phyloP scores from a whole-genome alignment of 768 basidiomycete species.

The Russula ochroleuca region DNA sequence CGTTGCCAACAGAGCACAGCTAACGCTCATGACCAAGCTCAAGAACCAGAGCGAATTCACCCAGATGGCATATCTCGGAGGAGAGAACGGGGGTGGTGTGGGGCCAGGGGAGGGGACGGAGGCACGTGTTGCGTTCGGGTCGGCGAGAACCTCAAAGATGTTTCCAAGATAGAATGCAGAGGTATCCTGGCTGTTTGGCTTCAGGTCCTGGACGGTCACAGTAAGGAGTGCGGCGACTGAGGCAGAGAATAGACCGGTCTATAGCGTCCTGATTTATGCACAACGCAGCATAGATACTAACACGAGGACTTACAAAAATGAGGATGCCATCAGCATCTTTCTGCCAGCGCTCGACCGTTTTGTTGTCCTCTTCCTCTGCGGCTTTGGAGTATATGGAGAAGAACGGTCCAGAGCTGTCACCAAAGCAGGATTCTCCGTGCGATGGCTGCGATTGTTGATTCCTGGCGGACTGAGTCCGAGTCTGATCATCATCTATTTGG shows the following conservation, averaged over 20 bases:
- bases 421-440: too few species aligned
- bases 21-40: slow-evolving; percentile 1
- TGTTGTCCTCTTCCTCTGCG: not conserved
- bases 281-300: not conserved
- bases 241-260: slow-evolving; percentile 5
- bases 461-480: too few species aligned
- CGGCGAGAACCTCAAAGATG: not conserved
- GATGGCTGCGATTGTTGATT: too few species aligned
- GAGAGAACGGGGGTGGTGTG: not conserved
- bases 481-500: too few species aligned
- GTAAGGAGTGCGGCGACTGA: not conserved
- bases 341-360: not conserved
- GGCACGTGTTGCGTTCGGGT: not conserved
- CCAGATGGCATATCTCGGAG: not conserved
- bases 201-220: not conserved
- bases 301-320: not conserved
- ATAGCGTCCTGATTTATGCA: not conserved
- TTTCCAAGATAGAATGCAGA: not conserved
- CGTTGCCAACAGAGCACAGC: not conserved
- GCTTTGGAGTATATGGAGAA: not conserved
- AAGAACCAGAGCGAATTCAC: slow-evolving; percentile 16
- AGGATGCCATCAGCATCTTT: not conserved
- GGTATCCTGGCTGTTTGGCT: not conserved
- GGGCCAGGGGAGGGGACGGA: not conserved
- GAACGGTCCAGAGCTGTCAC: not conserved